Base-by-base conservation (phyloP, 2,329 filamentous ascomycete genomes). In the Sphaerulina populicola region DNA sequence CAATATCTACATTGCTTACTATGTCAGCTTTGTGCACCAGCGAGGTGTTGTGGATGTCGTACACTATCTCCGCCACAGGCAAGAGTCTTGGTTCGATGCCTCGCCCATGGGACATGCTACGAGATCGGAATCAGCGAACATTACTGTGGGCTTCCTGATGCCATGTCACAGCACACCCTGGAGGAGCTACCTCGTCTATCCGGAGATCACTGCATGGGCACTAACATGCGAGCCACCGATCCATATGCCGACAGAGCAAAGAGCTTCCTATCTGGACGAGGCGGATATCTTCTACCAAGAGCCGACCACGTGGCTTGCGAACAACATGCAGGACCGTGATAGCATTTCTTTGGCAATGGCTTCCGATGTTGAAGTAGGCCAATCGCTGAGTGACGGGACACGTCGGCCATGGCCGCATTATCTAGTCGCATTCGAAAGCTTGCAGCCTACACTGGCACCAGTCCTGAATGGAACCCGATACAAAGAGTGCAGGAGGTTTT, bases 131-230 rank as follows among this genome's bases (percentile, higher is more conserved):
- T 15, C 36, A 3, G 49, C 40, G 14, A 67, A 62, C 52, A 76
- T 77, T 27, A 77, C 77, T 2, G 73, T 83, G 31, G 84, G 85
- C 15, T 96, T 97, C 71, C 77, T 98, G 21, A 94, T 90, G 78
- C 93, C 93, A 8, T 98, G 93, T 71, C 93, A 98, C 74, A 87
- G 86, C 58, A 97, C 91, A 0, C 91, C 93, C 2, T 97, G 93
- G 91, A 85, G 90, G 62, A 89, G 85, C 12, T 86, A 94, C 64
- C 77, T 97, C 36, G 75, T 94, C 54, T 80, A 93, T 64, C 80
- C 87, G 0, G 72, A 74, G 29, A 81, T 96, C 47, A 72, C 80
- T 52, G 89, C 88, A 3, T 90, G 90, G 75, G 91, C 90, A 0
- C 74, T 97, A 12, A 85, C 86, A 5, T 98, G 93, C 68, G 90